Evolutionary conservation across 2,329 filamentous ascomycete species (phyloP).

Genomic region (Mariannaea sp.): DNA sequence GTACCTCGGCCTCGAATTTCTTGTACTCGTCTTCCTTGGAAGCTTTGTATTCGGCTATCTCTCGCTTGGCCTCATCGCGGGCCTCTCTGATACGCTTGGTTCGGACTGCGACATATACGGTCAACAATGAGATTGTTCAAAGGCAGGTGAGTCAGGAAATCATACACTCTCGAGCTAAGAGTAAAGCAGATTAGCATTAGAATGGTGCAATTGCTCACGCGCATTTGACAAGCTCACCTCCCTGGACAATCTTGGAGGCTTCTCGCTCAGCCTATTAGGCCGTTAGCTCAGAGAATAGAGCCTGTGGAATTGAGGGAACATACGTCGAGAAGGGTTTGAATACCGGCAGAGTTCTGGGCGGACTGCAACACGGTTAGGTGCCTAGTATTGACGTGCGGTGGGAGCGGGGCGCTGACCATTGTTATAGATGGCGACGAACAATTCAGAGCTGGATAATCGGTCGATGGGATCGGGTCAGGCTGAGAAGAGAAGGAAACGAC

Average conservation of each 20-base stretch:
- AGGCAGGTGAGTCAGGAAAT: conserved; percentile 17
- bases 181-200: conserved; percentile 36
- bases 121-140: conserved; percentile 2
- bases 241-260: conserved; percentile 98
- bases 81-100: conserved; percentile 98
- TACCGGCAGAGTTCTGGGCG: conserved; percentile 97
- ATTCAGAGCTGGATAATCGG: background rate
- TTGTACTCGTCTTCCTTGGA: conserved; percentile 94
- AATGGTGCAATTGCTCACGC: conserved; percentile 10
- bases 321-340: conserved; percentile 98
- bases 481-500: background rate
- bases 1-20: conserved; percentile 79
- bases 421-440: conserved; percentile 12
- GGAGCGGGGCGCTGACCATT: conserved; percentile 30
- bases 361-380: conserved; percentile 63
- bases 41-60: conserved; percentile 90
- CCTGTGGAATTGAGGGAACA: conserved; percentile 41
- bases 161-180: conserved; percentile 84
- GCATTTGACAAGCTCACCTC: conserved; percentile 63
- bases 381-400: conserved; percentile 8
- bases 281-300: background rate
- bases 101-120: conserved; percentile 54
- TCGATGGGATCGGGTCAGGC: background rate
- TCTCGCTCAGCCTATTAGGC: conserved; percentile 83
- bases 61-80: conserved; percentile 93